These are phyloP conservation scores for Microstegium vimineum DNA, from an alignment of 176 grass and related monocot genomes.

Conservation along the genomic window DNA sequence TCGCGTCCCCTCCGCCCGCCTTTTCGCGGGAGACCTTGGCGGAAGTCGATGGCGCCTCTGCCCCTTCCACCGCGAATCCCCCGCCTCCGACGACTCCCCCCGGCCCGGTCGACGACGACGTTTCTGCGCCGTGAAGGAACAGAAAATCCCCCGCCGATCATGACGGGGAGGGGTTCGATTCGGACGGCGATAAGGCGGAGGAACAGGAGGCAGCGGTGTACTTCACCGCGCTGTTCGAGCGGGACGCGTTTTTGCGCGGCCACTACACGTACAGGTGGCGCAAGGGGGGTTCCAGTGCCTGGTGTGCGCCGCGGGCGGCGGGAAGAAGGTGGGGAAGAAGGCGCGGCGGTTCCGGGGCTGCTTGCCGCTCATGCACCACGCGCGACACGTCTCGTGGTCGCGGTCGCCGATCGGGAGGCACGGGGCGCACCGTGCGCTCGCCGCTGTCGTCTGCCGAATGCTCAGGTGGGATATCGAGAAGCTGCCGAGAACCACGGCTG, in stretches of 20 bases:
- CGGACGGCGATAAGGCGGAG: slow-evolving; percentile 22
- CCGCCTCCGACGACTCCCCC: neutral
- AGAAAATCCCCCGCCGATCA: neutral
- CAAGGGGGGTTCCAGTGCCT: slow-evolving; percentile 59
- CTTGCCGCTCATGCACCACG: slow-evolving; percentile 52
- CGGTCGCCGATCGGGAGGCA: neutral
- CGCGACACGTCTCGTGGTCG: slow-evolving; percentile 6
- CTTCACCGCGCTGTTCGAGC: slow-evolving; percentile 41
- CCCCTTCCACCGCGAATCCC: neutral
- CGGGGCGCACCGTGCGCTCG: slow-evolving; percentile 57
- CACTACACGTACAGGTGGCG: slow-evolving; percentile 57
- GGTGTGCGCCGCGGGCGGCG: slow-evolving; percentile 39
- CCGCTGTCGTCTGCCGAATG: slow-evolving; percentile 42
- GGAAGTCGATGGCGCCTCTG: neutral
- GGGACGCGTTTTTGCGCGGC: slow-evolving; percentile 33
- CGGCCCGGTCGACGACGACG: no score
- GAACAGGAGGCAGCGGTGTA: slow-evolving; percentile 24
- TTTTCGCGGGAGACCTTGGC: neutral
- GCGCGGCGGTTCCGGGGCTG: slow-evolving; percentile 40
- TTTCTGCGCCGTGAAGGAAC: no score
- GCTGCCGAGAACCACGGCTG: neutral
- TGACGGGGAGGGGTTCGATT: neutral
- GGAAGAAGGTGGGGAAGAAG: slow-evolving; percentile 17
- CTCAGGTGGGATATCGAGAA: slow-evolving; percentile 53
- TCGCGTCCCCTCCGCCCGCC: slow-evolving; percentile 6